Conservation (phyloP, 805 yeast species). For the Barnettozyma populi region DNA sequence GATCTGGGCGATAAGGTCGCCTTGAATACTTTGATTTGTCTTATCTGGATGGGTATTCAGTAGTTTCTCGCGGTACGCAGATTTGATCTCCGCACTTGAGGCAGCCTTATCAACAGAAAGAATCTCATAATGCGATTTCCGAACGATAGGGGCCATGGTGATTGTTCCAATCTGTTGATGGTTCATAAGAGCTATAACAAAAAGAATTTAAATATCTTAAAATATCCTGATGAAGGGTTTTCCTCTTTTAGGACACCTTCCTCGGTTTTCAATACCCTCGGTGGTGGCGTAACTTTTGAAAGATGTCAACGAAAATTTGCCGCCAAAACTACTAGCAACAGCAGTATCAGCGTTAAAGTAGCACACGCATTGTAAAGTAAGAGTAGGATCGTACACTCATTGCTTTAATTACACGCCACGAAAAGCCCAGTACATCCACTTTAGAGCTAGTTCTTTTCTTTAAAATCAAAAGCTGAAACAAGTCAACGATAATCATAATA, state of each 20-base stretch:
- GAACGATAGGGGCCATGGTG: constrained; percentile 8
- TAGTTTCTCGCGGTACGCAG: constrained; percentile 59
- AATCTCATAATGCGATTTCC: constrained; percentile 45
- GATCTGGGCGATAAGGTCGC: constrained; percentile 38
- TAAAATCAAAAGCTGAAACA: not conserved
- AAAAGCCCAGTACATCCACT: not conserved
- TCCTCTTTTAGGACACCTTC: not conserved
- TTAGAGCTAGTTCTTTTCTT: not conserved
- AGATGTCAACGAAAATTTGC: not conserved
- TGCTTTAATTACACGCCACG: not conserved
- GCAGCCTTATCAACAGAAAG: constrained; percentile 45
- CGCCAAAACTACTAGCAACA: not conserved
- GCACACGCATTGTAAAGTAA: constrained; percentile 2
- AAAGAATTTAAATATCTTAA: no score
- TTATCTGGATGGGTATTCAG: constrained; percentile 81
- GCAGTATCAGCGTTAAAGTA: not conserved
- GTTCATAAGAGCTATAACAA: not conserved
- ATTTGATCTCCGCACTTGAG: constrained; percentile 39
- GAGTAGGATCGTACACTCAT: constrained; percentile 1
- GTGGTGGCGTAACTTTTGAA: not conserved
- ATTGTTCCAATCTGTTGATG: not conserved
- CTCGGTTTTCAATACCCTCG: not conserved
- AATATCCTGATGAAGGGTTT: not conserved
- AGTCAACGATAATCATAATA: not conserved
- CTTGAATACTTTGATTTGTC: constrained; percentile 14